Evolutionary conservation across 257 asterid species (phyloP), one percentile per base, ranked within the genome.

Genomic region (Pogostemon cablin): DNA sequence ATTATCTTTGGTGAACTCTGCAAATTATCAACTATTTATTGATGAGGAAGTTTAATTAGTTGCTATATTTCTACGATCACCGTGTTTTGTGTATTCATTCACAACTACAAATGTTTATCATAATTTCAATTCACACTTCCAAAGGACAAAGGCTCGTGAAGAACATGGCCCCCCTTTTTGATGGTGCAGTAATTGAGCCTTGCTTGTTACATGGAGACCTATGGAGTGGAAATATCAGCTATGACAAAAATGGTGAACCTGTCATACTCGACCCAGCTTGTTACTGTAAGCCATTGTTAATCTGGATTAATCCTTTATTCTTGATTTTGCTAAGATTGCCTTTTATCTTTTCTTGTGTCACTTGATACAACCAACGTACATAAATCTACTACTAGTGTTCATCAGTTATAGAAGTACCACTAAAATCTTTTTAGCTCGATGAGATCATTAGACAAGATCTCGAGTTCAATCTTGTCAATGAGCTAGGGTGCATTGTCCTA

Each of bases 191-290:
- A 11, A 48, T 89, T 62, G 93, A 87, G 86, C 96, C 98, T 72
- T 89, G 98, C 88, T 76, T 93, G 81, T 71, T 93, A 68, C 98
- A 93, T 49, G 98, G 98, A 58, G 98, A 93, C 83, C 80, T 93
- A 59, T 93, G 98, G 98, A 93, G 98, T 74, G 98, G 98, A 60
- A 93, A 93, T 72, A 86, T 93, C 74, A 81, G 87, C 74, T 86
- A 86, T 41, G 97, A 91, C 85, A 87, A 82, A 72, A 84, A 79
- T 38, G 96, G 98, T 0, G 96, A 91, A 66, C 97, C 96, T 44
- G 96, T 93, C 77, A 91, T 93, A 62, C 96, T 93, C 34, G 98
- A 93, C 80, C 98, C 97, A 0, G 98, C 97, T 69, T 93, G 98
- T 73, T 93, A 93, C 83, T 91, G 98, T 91, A 82, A 84, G 89